Evolutionary conservation across 352 stramenopile species (phyloP), one percentile per base, ranked within the genome.

Genomic region (Aphanomyces euteiches): DNA sequence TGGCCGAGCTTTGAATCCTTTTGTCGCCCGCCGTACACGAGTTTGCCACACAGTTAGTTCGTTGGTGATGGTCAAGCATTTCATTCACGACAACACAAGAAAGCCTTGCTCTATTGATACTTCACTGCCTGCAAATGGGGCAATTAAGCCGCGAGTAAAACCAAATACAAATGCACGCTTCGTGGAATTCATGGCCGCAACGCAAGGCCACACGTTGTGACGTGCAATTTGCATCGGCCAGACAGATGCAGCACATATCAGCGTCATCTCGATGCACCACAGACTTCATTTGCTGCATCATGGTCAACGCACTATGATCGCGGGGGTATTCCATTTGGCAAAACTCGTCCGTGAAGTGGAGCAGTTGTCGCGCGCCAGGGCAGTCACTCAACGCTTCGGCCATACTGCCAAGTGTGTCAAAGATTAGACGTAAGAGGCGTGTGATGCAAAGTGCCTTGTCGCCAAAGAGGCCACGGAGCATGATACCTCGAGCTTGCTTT

Each of bases 171-270:
- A 92, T 79, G 67, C 84, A 92, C 21, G 81, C 80, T 66, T 92
- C 84, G 60, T 92, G 84, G 75, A 90, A 92, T n/a, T 72, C 73
- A 65, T 92, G 84, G 56, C 84, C 84, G 61, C 84, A 92, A 13
- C 70, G 53, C 6, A 92, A 70, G 48, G 77, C 76, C 38, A 87
- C 76, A n/a, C 50, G 75, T 28, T 59, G 53, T 3, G 68, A 28
- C 2, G 28, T 12, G n/a, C 4, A 38, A 13, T 41, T 48, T 21
- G 7, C 59, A 43, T 38, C 57, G 43, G 69, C 66, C n/a, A 92
- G 73, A 50, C 84, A 92, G 56, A 92, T 87, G 39, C 75, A 80
- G 67, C 84, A 92, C 40, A 74, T 36, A 4, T 67, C 53, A n/a
- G 21, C 61, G 28, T 69, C 17, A 28, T 12, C 38, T 36, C 38